Conservation (phyloP, 208 protist genomes). For the Endotrypanum monterogeii region DNA sequence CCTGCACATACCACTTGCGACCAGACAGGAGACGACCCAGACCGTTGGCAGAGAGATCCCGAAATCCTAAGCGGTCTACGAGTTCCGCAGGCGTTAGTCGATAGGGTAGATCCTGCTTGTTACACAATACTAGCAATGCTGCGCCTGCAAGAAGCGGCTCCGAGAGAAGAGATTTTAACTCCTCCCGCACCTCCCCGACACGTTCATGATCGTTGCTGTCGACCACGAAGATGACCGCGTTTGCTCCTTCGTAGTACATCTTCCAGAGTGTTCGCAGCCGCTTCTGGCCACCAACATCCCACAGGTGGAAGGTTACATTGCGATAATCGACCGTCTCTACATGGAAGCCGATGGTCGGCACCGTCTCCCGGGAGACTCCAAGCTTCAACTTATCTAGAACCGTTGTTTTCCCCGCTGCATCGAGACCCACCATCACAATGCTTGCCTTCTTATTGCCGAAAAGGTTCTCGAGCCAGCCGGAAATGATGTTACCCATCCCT, state of each 20-base stretch:
- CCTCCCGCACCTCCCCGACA: conserved; percentile 73
- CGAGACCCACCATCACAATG: conserved; percentile 96
- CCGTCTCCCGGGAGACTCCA: conserved; percentile 95
- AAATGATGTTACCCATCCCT: conserved; percentile 67
- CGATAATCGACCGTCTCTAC: conserved; percentile 98
- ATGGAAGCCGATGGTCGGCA: conserved; percentile 98
- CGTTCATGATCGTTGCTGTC: conserved; percentile 93
- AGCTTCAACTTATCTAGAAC: conserved; percentile 98
- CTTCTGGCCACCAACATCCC: conserved; percentile 98
- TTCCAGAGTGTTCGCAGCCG: conserved; percentile 95
- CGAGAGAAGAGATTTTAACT: conserved; percentile 73
- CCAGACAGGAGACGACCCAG: conserved; percentile 40
- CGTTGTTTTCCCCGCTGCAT: conserved; percentile 98
- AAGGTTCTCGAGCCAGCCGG: conserved; percentile 64
- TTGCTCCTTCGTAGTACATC: conserved; percentile 97
- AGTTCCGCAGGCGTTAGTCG: conserved; percentile 60
- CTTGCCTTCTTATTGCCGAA: conserved; percentile 92
- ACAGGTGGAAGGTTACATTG: conserved; percentile 97
- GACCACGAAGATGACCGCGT: conserved; percentile 95
- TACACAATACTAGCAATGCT: conserved; percentile 93
- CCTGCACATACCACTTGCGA: conserved; percentile 94
- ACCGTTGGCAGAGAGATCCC: conserved; percentile 29
- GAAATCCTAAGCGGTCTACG: conserved; percentile 59
- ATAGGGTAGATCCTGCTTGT: conserved; percentile 95
- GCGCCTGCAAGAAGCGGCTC: conserved; percentile 87